These are phyloP conservation scores for Catharanthus roseus DNA, from an alignment of 257 asterid genomes.

Conservation along the genomic window DNA sequence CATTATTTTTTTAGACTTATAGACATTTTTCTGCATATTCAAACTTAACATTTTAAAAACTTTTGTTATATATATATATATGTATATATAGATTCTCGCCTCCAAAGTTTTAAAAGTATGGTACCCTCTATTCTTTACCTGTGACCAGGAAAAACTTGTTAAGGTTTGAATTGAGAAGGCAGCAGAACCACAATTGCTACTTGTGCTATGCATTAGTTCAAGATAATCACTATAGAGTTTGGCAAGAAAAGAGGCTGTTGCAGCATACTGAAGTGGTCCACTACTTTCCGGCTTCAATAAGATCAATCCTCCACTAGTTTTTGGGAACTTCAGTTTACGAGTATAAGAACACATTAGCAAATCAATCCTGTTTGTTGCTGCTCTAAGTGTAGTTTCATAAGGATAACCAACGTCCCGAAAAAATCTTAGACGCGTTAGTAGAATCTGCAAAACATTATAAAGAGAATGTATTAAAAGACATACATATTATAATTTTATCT, in stretches of 20 bases:
- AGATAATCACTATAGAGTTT: slow-evolving; percentile 58
- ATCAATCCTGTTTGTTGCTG: slow-evolving; percentile 47
- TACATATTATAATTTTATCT: too few relatives aligned
- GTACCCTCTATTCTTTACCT: slow-evolving; percentile 34
- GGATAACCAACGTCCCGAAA: slow-evolving; percentile 56
- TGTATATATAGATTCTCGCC: too few relatives aligned
- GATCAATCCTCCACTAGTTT: slow-evolving; percentile 44
- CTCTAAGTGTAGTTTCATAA: slow-evolving; percentile 33
- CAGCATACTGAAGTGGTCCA: slow-evolving; percentile 46
- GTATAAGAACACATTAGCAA: slow-evolving; percentile 50
- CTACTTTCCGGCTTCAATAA: slow-evolving; percentile 35
- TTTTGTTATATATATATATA: too few relatives aligned
- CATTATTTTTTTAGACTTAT: too few relatives aligned
- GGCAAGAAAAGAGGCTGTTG: slow-evolving; percentile 51
- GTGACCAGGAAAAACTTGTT: slow-evolving; percentile 42
- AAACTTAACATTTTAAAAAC: too few relatives aligned
- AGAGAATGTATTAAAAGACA: neutral
- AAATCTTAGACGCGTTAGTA: slow-evolving; percentile 45
- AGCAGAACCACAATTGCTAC: slow-evolving; percentile 27
- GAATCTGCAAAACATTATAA: slow-evolving; percentile 25
- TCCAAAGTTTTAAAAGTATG: too few relatives aligned
- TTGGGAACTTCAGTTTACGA: slow-evolving; percentile 24
- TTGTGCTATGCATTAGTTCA: slow-evolving; percentile 28
- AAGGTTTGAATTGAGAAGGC: slow-evolving; percentile 26
- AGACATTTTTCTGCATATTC: too few relatives aligned